Conservation (phyloP, 164 flowering plant genomes). For the Aristolochia californica region DNA sequence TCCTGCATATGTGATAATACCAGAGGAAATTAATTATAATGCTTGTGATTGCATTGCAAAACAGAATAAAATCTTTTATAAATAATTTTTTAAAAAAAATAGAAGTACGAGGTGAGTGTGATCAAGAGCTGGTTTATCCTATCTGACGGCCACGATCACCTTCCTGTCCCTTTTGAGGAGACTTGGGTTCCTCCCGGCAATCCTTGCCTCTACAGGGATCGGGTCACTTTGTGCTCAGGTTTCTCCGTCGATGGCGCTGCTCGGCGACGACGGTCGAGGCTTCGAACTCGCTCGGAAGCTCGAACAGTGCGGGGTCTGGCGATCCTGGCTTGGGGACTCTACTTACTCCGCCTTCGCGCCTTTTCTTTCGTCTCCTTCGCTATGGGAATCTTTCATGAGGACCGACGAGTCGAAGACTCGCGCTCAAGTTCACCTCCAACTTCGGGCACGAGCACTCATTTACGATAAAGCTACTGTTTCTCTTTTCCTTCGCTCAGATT, state of each 20-base stretch:
- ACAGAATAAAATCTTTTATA: too few species aligned
- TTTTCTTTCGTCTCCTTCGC: slow-evolving; percentile 45
- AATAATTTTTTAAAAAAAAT: too few species aligned
- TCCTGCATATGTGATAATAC: too few species aligned
- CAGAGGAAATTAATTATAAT: too few species aligned
- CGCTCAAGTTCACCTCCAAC: slow-evolving; percentile 72
- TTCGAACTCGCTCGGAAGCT: slow-evolving; percentile 83
- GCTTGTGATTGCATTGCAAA: too few species aligned
- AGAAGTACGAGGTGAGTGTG: too few species aligned
- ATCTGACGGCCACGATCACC: too few species aligned
- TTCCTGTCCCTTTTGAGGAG: too few species aligned
- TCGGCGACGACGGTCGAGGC: slow-evolving; percentile 86
- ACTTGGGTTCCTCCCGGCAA: too few species aligned
- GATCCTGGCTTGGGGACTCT: slow-evolving; percentile 86
- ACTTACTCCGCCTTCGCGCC: slow-evolving; percentile 42
- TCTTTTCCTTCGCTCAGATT: slow-evolving; percentile 42
- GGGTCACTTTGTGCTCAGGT: too few species aligned
- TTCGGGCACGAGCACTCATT: slow-evolving; percentile 79
- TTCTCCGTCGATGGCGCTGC: slow-evolving; percentile 37
- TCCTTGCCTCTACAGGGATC: too few species aligned
- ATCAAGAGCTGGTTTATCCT: too few species aligned
- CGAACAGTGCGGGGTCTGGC: slow-evolving; percentile 71
- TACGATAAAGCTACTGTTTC: slow-evolving; percentile 80
- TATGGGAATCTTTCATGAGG: slow-evolving; percentile 78
- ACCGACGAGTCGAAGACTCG: slow-evolving; percentile 37